Conservation (phyloP, 345 rosid species). For the Eucalyptus cladocalyx region DNA sequence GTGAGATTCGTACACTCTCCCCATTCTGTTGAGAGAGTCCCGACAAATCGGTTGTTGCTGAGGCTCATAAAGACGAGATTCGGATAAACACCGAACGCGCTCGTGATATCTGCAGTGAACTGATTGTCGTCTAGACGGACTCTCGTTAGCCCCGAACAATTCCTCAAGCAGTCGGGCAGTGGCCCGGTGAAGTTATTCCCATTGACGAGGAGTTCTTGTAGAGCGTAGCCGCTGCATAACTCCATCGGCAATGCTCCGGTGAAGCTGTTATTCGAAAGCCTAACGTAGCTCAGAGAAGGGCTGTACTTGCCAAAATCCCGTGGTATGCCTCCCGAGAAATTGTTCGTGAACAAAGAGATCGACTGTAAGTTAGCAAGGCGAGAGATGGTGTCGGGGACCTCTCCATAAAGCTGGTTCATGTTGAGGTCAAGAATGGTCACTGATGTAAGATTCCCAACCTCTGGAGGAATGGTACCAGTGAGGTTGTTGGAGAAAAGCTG, state of each 20-base stretch:
- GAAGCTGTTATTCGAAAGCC: slow-evolving; percentile 66
- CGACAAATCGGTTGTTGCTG: slow-evolving; percentile 35
- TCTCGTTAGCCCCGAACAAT: slow-evolving; percentile 26
- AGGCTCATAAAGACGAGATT: slow-evolving; percentile 20
- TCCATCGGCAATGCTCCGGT: slow-evolving; percentile 44
- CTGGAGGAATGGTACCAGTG: slow-evolving; percentile 37
- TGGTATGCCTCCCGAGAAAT: slow-evolving; percentile 43
- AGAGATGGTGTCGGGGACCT: slow-evolving; percentile 41
- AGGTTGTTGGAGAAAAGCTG: slow-evolving; percentile 40
- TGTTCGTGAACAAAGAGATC: slow-evolving; percentile 33
- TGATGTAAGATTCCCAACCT: slow-evolving; percentile 36
- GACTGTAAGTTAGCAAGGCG: slow-evolving; percentile 6
- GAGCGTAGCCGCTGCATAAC: slow-evolving; percentile 32
- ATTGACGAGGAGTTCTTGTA: slow-evolving; percentile 22
- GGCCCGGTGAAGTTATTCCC: slow-evolving; percentile 46
- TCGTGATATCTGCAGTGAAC: slow-evolving; percentile 46
- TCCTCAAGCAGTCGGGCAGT: slow-evolving; percentile 47
- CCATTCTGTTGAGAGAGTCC: slow-evolving; percentile 43
- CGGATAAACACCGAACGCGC: slow-evolving; percentile 48
- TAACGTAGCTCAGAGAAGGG: slow-evolving; percentile 21
- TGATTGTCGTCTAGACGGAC: slow-evolving; percentile 47
- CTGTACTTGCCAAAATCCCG: slow-evolving; percentile 38
- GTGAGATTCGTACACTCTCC: slow-evolving; percentile 49
- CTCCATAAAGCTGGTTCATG: slow-evolving; percentile 36
- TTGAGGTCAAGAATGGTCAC: slow-evolving; percentile 25